Conservation (phyloP, 2,329 filamentous ascomycete genomes). For the Cladosporium colombiae region DNA sequence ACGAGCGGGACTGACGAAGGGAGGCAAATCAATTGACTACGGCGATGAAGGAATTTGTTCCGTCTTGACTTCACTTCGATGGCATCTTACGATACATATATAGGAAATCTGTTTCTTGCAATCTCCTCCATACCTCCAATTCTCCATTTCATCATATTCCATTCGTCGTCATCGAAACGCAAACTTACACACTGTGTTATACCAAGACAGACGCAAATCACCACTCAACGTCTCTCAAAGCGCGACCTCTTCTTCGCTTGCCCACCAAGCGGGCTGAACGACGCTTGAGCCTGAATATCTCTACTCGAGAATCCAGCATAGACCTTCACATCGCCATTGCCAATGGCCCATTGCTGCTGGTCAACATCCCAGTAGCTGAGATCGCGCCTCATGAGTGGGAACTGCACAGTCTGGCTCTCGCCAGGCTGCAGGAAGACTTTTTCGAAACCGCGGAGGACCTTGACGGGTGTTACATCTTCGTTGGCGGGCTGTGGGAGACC, state of each 20-base stretch:
- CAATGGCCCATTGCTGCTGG: slow-evolving; percentile 43
- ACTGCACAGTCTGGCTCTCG: slow-evolving; percentile 32
- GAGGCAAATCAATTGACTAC: background rate
- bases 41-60: background rate
- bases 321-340: slow-evolving; percentile 24
- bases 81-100: background rate
- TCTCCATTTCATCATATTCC: background rate
- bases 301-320: slow-evolving; percentile 33
- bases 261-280: slow-evolving; percentile 22
- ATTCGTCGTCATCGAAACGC: background rate
- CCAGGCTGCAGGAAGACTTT: slow-evolving; percentile 39
- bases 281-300: slow-evolving; percentile 25
- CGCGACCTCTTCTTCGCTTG: slow-evolving; percentile 4
- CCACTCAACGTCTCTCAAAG: background rate
- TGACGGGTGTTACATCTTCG: slow-evolving; percentile 39
- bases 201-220: background rate
- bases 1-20: background rate
- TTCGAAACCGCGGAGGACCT: slow-evolving; percentile 46
- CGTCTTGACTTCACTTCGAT: background rate
- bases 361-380: slow-evolving; percentile 46
- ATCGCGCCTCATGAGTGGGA: slow-evolving; percentile 44
- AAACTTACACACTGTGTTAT: background rate
- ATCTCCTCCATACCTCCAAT: background rate
- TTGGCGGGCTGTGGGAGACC: slow-evolving; percentile 42
- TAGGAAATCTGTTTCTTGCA: background rate